phyloP scores from a whole-genome alignment of 2,329 filamentous ascomycete genomes.

The Ophiostoma himal-ulmi region DNA sequence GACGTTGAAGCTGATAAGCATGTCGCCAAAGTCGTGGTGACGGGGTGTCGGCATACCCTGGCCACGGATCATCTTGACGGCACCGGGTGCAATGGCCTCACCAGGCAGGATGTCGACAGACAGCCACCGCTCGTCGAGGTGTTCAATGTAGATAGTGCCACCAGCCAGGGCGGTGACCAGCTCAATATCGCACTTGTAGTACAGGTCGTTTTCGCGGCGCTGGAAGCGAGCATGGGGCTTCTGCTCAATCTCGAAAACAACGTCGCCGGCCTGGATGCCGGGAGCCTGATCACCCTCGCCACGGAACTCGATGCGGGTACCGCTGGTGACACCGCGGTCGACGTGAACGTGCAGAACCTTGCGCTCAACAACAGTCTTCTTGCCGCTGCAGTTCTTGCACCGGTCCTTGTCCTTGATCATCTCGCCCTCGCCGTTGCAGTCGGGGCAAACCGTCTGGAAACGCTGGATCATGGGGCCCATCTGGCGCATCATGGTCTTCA shows the following conservation, averaged over 20 bases:
- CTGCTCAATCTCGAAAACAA: conserved; percentile 98
- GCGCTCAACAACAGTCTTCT: conserved; percentile 96
- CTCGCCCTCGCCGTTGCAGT: conserved; percentile 96
- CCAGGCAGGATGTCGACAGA: conserved; percentile 88
- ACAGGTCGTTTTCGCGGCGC: conserved; percentile 90
- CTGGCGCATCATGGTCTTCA: conserved; percentile 99
- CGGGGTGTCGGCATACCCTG: conserved; percentile 97
- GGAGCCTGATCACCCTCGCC: conserved; percentile 96
- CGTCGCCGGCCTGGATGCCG: conserved; percentile 87
- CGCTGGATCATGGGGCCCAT: conserved; percentile 99
- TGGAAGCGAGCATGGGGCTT: conserved; percentile 97
- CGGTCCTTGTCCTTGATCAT: conserved; percentile 94
- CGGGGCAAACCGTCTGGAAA: conserved; percentile 97
- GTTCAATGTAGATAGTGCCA: conserved; percentile 86
- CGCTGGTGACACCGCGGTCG: conserved; percentile 86
- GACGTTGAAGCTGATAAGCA: conserved; percentile 96
- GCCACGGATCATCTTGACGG: conserved; percentile 88
- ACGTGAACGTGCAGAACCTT: conserved; percentile 98
- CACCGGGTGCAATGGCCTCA: conserved; percentile 85
- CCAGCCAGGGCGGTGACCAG: conserved; percentile 91
- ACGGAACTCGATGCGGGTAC: conserved; percentile 94
- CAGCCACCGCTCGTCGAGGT: conserved; percentile 95
- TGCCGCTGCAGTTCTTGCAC: conserved; percentile 93
- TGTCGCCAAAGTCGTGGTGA: conserved; percentile 91
- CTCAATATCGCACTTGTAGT: conserved; percentile 93